phyloP scores from a whole-genome alignment of 805 yeast species.

The Limtongia smithiae region DNA sequence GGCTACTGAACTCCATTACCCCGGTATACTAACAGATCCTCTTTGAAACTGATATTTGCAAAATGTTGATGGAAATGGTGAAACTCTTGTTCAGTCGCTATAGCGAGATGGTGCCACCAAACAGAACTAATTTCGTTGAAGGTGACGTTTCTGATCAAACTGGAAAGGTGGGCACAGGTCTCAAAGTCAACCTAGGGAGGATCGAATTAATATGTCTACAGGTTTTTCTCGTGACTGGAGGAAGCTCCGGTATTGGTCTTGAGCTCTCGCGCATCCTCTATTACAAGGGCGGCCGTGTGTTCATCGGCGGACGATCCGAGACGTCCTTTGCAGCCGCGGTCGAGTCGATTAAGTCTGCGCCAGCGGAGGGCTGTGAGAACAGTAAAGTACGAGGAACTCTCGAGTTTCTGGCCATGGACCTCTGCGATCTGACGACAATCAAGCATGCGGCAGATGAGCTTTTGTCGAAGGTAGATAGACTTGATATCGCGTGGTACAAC shows the following conservation, averaged over 20 bases:
- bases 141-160: constrained; percentile 39
- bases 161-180: constrained; percentile 33
- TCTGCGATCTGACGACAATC: constrained; percentile 33
- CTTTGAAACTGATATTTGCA: too few relatives aligned
- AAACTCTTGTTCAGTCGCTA: too few relatives aligned
- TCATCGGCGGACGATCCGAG: constrained; percentile 6
- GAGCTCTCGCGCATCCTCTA: constrained; percentile 8
- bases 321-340: constrained; percentile 4
- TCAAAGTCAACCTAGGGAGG: too few relatives aligned
- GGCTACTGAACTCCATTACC: too few relatives aligned
- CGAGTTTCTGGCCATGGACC: constrained; percentile 12
- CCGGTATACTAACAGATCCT: too few relatives aligned
- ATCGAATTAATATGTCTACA: not conserved
- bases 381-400: constrained; percentile 1
- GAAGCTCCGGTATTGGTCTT: constrained; percentile 12
- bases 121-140: too few relatives aligned
- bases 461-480: constrained; percentile 29
- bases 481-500: constrained; percentile 43
- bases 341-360: not conserved
- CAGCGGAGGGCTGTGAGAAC: not conserved
- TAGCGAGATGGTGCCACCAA: too few relatives aligned
- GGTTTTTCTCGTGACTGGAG: constrained; percentile 14
- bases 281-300: constrained; percentile 4
- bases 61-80: too few relatives aligned
- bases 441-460: constrained; percentile 39